Percentiles rank a stretch among this genome's conserved stretches.
phyloP scores from a whole-genome alignment of 257 asterid genomes.

The Knoxia roxburghii region DNA sequence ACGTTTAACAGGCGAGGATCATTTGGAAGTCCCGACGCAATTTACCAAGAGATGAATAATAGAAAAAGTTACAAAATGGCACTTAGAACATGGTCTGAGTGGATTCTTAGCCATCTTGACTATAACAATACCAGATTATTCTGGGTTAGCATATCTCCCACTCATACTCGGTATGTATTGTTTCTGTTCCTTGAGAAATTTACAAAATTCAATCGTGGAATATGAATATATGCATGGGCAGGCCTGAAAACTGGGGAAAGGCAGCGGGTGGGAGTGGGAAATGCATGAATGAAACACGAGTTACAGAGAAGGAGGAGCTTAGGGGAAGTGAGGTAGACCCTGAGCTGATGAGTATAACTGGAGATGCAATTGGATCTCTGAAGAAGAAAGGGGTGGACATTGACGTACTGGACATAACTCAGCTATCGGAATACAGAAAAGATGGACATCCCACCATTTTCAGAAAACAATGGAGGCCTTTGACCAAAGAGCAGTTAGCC shows the following conservation, averaged over 20 bases:
- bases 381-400: not conserved
- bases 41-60: slow-evolving; percentile 15
- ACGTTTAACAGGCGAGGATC: slow-evolving; percentile 34
- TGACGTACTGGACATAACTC: slow-evolving; percentile 59
- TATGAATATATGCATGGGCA: not conserved
- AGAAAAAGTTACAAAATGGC: slow-evolving; percentile 34
- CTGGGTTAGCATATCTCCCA: slow-evolving; percentile 50
- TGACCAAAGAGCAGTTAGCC: slow-evolving; percentile 6
- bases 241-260: slow-evolving; percentile 9
- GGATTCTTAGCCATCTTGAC: slow-evolving; percentile 28
- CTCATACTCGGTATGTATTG: slow-evolving; percentile 28
- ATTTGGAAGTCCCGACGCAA: slow-evolving; percentile 23
- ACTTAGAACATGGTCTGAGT: slow-evolving; percentile 43
- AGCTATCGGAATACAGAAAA: slow-evolving; percentile 60
- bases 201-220: not conserved
- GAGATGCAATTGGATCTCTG: not conserved
- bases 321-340: slow-evolving; percentile 4
- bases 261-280: not conserved
- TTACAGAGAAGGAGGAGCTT: not conserved
- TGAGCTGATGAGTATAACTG: not conserved
- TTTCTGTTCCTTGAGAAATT: not conserved
- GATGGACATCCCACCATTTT: not conserved
- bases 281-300: slow-evolving; percentile 15
- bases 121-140: slow-evolving; percentile 31
- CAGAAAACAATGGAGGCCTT: not conserved